These are phyloP conservation scores for Suhomyces anneliseae DNA, from an alignment of 1,139 yeast species.

Conservation along the genomic window DNA sequence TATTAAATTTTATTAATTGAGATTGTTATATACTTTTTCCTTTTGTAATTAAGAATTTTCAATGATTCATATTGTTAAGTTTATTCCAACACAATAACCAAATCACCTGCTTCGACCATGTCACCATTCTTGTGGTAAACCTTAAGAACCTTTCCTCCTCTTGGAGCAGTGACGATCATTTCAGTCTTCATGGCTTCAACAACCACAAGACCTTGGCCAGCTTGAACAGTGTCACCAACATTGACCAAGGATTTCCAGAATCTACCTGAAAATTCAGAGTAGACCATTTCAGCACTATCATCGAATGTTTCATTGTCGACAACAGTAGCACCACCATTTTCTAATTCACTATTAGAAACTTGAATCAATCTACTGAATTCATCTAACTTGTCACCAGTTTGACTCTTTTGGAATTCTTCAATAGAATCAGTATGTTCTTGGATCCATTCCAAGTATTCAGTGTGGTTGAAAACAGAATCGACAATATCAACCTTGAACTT, in stretches of 20 bases:
- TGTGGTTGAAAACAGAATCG: slow-evolving; percentile 81
- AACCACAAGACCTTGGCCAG: slow-evolving; percentile 79
- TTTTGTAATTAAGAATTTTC: neutral
- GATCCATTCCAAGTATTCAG: slow-evolving; percentile 75
- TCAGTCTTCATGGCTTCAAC: slow-evolving; percentile 99
- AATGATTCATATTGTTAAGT: neutral
- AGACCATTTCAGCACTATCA: slow-evolving; percentile 78
- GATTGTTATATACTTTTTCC: no score
- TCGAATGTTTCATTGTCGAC: slow-evolving; percentile 55
- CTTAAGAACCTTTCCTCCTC: slow-evolving; percentile 73
- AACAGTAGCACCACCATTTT: slow-evolving; percentile 42
- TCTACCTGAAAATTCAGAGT: slow-evolving; percentile 92
- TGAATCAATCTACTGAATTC: slow-evolving; percentile 84
- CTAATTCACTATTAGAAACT: slow-evolving; percentile 76
- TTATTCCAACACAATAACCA: slow-evolving; percentile 72
- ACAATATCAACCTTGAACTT: slow-evolving; percentile 71
- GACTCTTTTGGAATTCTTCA: slow-evolving; percentile 62
- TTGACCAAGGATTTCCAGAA: slow-evolving; percentile 91
- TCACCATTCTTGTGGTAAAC: slow-evolving; percentile 84
- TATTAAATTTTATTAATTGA: no score
- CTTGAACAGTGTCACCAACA: slow-evolving; percentile 74
- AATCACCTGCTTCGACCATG: slow-evolving; percentile 94
- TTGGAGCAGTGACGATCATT: slow-evolving; percentile 79
- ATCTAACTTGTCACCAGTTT: slow-evolving; percentile 77
- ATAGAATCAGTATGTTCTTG: slow-evolving; percentile 71